phyloP scores from a whole-genome alignment of 176 grass and related monocot genomes.

The Carex kokanica region DNA sequence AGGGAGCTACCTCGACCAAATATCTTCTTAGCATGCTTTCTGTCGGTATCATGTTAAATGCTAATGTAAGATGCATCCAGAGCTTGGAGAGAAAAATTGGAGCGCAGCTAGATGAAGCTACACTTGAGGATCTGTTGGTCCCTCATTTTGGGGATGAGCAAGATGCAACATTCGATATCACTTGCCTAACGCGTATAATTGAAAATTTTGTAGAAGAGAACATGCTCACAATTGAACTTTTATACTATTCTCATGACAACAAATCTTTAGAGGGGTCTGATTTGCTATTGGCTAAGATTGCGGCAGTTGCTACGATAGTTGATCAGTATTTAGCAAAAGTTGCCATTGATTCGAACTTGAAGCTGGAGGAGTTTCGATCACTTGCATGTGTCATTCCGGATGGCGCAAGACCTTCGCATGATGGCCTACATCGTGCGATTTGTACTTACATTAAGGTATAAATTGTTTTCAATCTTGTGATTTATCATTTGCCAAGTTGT shows the following conservation, averaged over 20 bases:
- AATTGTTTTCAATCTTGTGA: neutral
- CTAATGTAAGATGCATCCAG: constrained; percentile 27
- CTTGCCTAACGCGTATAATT: constrained; percentile 60
- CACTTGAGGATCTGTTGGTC: constrained; percentile 41
- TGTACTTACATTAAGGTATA: constrained; percentile 72
- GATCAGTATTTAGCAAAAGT: constrained; percentile 65
- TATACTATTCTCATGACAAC: neutral
- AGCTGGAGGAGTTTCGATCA: constrained; percentile 64
- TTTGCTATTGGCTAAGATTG: constrained; percentile 33
- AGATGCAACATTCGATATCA: constrained; percentile 64
- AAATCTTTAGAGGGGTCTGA: constrained; percentile 19
- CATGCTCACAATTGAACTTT: constrained; percentile 36
- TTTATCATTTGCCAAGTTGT: no score
- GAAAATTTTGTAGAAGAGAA: constrained; percentile 61
- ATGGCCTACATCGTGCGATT: constrained; percentile 65
- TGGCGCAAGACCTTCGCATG: constrained; percentile 55
- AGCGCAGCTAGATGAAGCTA: constrained; percentile 36
- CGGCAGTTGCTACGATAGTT: constrained; percentile 58
- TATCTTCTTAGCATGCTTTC: constrained; percentile 44
- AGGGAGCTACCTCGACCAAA: constrained; percentile 11
- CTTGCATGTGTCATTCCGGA: constrained; percentile 61
- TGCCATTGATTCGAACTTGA: constrained; percentile 65
- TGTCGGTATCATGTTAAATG: constrained; percentile 39
- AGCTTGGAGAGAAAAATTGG: constrained; percentile 48
- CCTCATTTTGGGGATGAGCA: constrained; percentile 17